These are phyloP conservation scores for Lipomyces anomalus DNA, from an alignment of 805 yeast genomes.

Conservation along the genomic window DNA sequence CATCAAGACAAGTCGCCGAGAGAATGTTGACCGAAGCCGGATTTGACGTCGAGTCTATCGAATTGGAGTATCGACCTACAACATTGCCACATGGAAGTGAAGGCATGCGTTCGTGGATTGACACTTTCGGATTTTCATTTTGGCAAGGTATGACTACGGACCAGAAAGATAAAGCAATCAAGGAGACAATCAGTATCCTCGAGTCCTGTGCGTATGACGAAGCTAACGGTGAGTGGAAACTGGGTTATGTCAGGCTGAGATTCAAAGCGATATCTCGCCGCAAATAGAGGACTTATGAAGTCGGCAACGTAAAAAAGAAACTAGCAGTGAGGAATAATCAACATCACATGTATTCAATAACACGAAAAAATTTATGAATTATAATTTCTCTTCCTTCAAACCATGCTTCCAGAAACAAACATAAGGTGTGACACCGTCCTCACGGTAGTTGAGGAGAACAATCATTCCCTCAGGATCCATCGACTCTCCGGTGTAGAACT, in stretches of 20 bases:
- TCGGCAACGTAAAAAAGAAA: too few relatives aligned
- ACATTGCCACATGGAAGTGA: slow-evolving; percentile 13
- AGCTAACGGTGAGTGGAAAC: slow-evolving; percentile 18
- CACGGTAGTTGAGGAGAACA: slow-evolving; percentile 98
- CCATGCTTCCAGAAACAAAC: slow-evolving; percentile 99
- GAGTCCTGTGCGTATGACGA: slow-evolving; percentile 13
- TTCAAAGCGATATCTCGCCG: slow-evolving; percentile 23
- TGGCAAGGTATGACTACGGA: slow-evolving; percentile 16
- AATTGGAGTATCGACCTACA: slow-evolving; percentile 25
- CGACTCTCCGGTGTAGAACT: slow-evolving; percentile 98
- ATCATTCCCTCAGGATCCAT: slow-evolving; percentile 99
- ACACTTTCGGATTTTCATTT: slow-evolving; percentile 27
- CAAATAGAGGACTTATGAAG: too few relatives aligned
- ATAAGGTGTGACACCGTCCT: slow-evolving; percentile 97
- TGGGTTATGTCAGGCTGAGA: slow-evolving; percentile 24
- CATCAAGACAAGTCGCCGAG: slow-evolving; percentile 11
- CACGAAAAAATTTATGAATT: too few relatives aligned
- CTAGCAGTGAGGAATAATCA: too few relatives aligned
- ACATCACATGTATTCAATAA: too few relatives aligned
- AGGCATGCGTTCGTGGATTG: slow-evolving; percentile 26
- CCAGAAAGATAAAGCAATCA: slow-evolving; percentile 13
- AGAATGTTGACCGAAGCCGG: slow-evolving; percentile 23
- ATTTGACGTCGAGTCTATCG: slow-evolving; percentile 23
- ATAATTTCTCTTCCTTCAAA: slow-evolving; percentile 81
- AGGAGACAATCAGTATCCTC: slow-evolving; percentile 18